Conservation (phyloP, 2,329 filamentous ascomycete species). For the Huntiella decipiens region DNA sequence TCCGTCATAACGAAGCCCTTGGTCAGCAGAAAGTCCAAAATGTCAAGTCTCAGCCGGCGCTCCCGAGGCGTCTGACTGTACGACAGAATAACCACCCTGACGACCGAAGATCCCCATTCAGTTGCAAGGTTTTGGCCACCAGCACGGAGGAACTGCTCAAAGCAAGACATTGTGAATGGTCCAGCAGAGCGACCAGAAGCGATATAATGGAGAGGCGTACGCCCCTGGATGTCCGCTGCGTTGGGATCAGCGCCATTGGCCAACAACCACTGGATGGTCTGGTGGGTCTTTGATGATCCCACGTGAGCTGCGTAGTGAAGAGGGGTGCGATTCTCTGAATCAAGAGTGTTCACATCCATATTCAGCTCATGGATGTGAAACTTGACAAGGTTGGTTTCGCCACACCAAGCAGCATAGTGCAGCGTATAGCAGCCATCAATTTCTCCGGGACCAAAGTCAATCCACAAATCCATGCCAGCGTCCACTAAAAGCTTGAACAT, state of each 20-base stretch:
- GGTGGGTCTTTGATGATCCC: not conserved
- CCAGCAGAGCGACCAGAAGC: not conserved
- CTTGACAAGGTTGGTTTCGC: conserved; percentile 3
- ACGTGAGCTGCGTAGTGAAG: conserved; percentile 2
- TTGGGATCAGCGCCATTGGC: conserved; percentile 5
- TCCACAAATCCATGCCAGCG: conserved; percentile 4
- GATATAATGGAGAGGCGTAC: conserved; percentile 3
- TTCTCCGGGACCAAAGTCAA: not conserved
- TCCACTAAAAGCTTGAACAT: conserved; percentile 1
- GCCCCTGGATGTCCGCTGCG: conserved; percentile 3
- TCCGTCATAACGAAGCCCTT: not conserved
- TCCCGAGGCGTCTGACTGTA: not conserved
- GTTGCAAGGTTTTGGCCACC: conserved; percentile 5
- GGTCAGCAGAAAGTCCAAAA: conserved; percentile 3
- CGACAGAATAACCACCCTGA: conserved; percentile 3
- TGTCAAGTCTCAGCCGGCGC: not conserved
- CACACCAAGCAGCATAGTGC: conserved; percentile 4
- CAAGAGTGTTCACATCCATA: conserved; percentile 4
- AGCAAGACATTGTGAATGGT: conserved; percentile 1
- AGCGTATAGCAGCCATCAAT: not conserved
- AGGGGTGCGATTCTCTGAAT: conserved; percentile 2
- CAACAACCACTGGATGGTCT: conserved; percentile 6
- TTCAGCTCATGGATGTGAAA: conserved; percentile 3
- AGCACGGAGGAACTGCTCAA: conserved; percentile 2
- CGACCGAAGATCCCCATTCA: not conserved